Percentiles rank a stretch among this genome's conserved stretches.
These are phyloP conservation scores for Ottelia alismoides DNA, from an alignment of 106 monocot genomes.

Conservation along the genomic window DNA sequence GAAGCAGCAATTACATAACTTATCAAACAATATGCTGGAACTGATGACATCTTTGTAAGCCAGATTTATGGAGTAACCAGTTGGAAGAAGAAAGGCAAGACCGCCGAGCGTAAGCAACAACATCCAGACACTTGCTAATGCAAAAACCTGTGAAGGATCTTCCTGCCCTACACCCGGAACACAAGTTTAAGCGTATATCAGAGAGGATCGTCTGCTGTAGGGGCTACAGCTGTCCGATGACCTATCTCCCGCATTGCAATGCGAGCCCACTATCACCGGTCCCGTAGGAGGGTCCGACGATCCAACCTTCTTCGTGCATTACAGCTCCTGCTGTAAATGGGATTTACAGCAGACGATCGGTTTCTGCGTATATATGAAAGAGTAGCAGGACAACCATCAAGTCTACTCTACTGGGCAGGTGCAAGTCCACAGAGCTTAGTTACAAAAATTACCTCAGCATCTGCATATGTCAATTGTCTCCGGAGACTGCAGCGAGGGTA, in stretches of 20 bases:
- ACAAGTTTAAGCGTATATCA: no score
- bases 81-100: conserved; percentile 39
- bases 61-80: conserved; percentile 20
- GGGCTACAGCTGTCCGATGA: no score
- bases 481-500: conserved; percentile 94
- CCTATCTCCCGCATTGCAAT: no score
- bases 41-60: conserved; percentile 29
- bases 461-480: conserved; percentile 79
- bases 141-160: conserved; percentile 81
- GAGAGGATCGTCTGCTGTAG: no score
- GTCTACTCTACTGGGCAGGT: no score
- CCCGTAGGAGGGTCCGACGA: no score
- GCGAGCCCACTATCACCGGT: no score
- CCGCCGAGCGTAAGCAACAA: conserved; percentile 55
- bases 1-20: conserved; percentile 74
- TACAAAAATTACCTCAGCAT: conserved; percentile 72
- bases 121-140: conserved; percentile 72
- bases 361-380: no score
- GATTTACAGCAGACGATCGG: no score
- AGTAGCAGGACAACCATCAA: no score
- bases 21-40: conserved; percentile 29
- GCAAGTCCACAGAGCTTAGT: neutral
- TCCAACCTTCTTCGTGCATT: no score
- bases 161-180: conserved; percentile 93
- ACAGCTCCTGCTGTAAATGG: no score